phyloP scores from a whole-genome alignment of 139 green algal species.

The Haematococcus lacustris region DNA sequence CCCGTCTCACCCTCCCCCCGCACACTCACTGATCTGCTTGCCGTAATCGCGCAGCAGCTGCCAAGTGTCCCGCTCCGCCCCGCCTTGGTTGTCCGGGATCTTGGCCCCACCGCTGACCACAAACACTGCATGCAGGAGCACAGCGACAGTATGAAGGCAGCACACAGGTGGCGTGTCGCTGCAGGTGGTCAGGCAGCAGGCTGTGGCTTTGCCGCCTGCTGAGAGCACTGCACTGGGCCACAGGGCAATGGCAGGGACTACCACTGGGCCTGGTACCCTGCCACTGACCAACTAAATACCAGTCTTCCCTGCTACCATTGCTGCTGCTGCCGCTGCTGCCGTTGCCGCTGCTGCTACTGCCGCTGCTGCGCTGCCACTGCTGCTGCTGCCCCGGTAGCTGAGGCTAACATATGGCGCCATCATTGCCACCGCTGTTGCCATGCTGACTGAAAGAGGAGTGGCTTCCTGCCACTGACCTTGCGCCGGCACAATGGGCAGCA shows the following conservation, averaged over 20 bases:
- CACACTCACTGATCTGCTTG: conserved; percentile 4
- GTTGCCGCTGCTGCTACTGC: neutral
- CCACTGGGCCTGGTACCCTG: neutral
- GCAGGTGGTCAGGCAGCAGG: neutral
- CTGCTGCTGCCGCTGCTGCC: no score
- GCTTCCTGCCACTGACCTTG: neutral
- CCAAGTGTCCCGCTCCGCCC: neutral
- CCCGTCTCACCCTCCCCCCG: no score
- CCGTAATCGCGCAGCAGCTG: conserved; percentile 5
- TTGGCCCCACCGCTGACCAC: conserved; percentile 1
- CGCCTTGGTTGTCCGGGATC: neutral
- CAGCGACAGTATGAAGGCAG: neutral
- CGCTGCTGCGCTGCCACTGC: neutral
- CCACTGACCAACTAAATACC: neutral
- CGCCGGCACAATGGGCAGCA: conserved; percentile 16
- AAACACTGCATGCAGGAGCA: conserved; percentile 3
- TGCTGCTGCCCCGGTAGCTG: neutral
- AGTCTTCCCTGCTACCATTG: neutral
- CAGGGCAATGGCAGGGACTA: neutral
- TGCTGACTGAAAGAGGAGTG: neutral
- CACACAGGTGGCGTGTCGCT: no score
- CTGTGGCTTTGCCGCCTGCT: neutral
- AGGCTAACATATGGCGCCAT: neutral
- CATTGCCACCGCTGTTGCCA: neutral
- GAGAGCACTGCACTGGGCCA: neutral